Conservation (phyloP, 78 protist species). For the Dictyostelium firmibasis region DNA sequence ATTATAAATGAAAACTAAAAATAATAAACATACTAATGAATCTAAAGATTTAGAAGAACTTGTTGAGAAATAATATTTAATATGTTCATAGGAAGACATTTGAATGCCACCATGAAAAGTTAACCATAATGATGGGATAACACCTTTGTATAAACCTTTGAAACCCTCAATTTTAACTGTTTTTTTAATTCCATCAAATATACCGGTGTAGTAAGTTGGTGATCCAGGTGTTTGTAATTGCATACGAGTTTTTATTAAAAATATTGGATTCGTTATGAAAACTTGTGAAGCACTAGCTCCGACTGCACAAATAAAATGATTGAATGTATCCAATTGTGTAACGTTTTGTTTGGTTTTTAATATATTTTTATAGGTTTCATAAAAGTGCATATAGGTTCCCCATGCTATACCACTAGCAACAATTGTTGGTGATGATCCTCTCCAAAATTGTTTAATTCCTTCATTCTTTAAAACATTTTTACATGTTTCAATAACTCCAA, state of each 20-base stretch:
- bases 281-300: constrained; percentile 57
- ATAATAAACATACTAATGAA: background rate
- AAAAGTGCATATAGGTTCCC: constrained; percentile 70
- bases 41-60: background rate
- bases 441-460: constrained; percentile 74
- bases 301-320: constrained; percentile 20
- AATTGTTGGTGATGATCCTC: constrained; percentile 52
- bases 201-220: constrained; percentile 47
- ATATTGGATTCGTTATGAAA: constrained; percentile 74
- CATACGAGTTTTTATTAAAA: constrained; percentile 72
- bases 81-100: constrained; percentile 54
- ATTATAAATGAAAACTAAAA: background rate
- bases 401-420: constrained; percentile 65
- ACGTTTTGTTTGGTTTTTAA: background rate
- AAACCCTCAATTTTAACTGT: constrained; percentile 43
- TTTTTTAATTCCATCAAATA: constrained; percentile 60
- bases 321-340: background rate
- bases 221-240: constrained; percentile 44
- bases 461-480: constrained; percentile 31
- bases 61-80: constrained; percentile 31
- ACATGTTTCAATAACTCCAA: background rate
- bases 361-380: constrained; percentile 36
- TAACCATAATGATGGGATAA: constrained; percentile 64
- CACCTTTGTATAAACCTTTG: constrained; percentile 67
- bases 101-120: constrained; percentile 78